Base-by-base conservation (phyloP, 1,284 basidiomycete genomes). In the Austroboletus novae-zelandiae region DNA sequence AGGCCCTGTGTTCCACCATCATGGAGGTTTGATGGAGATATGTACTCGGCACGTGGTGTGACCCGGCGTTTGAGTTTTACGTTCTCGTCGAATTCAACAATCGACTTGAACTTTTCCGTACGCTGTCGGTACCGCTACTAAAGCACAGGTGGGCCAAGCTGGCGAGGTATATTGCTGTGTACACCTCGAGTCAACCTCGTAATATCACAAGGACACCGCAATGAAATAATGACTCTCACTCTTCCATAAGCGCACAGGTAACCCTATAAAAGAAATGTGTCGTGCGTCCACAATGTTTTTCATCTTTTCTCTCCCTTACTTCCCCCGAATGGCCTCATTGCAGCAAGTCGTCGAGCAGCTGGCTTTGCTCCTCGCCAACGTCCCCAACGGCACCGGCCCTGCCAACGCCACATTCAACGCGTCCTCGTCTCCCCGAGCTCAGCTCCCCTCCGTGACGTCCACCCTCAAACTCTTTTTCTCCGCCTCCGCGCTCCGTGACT, bases 401-500 rank as follows among this genome's bases (percentile, higher is more conserved):
- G 13, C 31, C 29, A 42, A 52, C 44, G 46, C 15, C 2, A 44
- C 51, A 2, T 55, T 53, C 2, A 0, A 36, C 5, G 23, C 40
- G 8, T 30, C 52, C 8, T 1, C 25, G 14, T n/a, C 10, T 37
- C 14, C 55, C 1, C 36, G 5, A 7, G 48, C 52, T 4, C 60
- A 62, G 46, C 1, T 58, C 49, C 42, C 52, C 54, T 39, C 50
- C 25, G 1, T 74, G 13, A 57, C 69, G 1, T 66, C 71, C 2
- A 36, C 72, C 2, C 51, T 78, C 35, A 58, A 71, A 2, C 57
- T 79, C 17, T 43, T 84, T 14, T 63, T 83, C 52, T 74, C 77
- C 0, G 73, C 77, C 45, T 70, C 77, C 23, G 81, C 79, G 2
- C 61, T 86, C 11, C 68, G 73, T n/a, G 83, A 89, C 59, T 86